Evolutionary conservation across 2,329 filamentous ascomycete genomes (phyloP), one percentile per base, ranked within the genome.

Genomic region (Diplodia mutila): DNA sequence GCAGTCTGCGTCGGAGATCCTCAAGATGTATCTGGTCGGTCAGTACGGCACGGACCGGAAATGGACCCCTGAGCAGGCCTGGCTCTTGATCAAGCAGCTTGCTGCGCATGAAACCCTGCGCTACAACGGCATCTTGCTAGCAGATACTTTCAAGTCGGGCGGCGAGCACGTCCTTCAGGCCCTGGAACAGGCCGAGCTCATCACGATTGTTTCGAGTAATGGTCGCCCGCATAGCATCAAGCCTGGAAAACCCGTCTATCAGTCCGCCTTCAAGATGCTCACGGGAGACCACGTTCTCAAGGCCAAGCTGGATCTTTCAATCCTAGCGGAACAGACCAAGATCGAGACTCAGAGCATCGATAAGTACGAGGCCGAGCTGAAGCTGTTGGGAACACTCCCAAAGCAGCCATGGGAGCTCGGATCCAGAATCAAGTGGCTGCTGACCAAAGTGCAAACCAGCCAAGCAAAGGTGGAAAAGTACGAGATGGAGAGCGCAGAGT

Each of bases 51-150:
- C 81, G 49, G 75, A 79, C 21, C 86, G 86, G 34, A 86, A 86
- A 65, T 98, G 93, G 91, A 91, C 89, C 0, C 84, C 88, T 4
- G 90, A 95, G 75, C 95, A 98, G 81, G 94, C 93, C 0, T 98
- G 95, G 95, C 86, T 90, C 69, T 81, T 99, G 2, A 90, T 98
- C 78, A 94, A 91, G 75, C 84, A 87, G 34, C 87, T 99, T 16
- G 90, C 92, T 0, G 78, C 85, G n/a, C 82, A 87, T 12, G 87
- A 90, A 6, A 84, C 79, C 4, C 83, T 98, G 0, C 87, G 91
- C 1, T 98, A 97, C 83, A 94, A 97, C 78, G 91, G 96, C 74
- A 84, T 97, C 2, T 82, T 97, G 0, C 86, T 97, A 1, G 87
- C 89, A 4, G 88, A 91, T 66, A 85, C 91, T 0, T 97, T 96